Percentiles rank a stretch among this genome's conserved stretches.
Conservation (phyloP, 179 eudicot species). For the Beta macrorhiza region DNA sequence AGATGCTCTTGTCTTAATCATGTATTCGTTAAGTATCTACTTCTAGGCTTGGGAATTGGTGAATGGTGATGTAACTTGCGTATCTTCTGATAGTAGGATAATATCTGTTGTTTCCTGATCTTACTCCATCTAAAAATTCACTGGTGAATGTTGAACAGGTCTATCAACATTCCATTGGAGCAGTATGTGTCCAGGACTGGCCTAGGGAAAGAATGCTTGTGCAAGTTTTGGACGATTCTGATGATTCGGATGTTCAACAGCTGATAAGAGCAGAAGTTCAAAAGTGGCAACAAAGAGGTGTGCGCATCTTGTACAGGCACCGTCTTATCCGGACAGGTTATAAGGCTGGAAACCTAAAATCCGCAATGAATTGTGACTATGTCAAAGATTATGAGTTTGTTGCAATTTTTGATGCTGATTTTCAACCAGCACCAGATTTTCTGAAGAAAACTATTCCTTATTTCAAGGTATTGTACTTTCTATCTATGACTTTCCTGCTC, state of each 20-base stretch:
- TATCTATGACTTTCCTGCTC: background rate
- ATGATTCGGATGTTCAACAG: constrained; percentile 66
- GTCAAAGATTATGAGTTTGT: constrained; percentile 89
- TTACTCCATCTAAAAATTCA: constrained; percentile 7
- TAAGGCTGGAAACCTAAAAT: constrained; percentile 89
- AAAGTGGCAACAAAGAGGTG: constrained; percentile 90
- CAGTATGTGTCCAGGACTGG: constrained; percentile 82
- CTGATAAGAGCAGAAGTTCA: constrained; percentile 81
- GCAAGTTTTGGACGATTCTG: constrained; percentile 89
- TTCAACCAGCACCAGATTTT: constrained; percentile 89
- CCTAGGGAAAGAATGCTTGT: constrained; percentile 93
- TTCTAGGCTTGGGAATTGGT: background rate
- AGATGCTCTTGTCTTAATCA: background rate
- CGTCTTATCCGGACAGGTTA: constrained; percentile 91
- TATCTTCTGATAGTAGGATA: constrained; percentile 3
- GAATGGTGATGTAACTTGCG: constrained; percentile 1
- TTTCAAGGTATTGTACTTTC: constrained; percentile 60
- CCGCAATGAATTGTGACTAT: constrained; percentile 93
- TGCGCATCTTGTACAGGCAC: constrained; percentile 74
- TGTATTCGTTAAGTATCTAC: background rate
- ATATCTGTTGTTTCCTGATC: background rate
- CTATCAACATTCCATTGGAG: constrained; percentile 82
- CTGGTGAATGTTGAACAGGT: constrained; percentile 47
- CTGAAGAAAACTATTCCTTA: constrained; percentile 84
- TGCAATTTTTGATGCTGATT: constrained; percentile 93